Evolutionary conservation across 768 basidiomycete genomes (phyloP), one percentile per base, ranked within the genome.

Genomic region (Auricularia heimuer): DNA sequence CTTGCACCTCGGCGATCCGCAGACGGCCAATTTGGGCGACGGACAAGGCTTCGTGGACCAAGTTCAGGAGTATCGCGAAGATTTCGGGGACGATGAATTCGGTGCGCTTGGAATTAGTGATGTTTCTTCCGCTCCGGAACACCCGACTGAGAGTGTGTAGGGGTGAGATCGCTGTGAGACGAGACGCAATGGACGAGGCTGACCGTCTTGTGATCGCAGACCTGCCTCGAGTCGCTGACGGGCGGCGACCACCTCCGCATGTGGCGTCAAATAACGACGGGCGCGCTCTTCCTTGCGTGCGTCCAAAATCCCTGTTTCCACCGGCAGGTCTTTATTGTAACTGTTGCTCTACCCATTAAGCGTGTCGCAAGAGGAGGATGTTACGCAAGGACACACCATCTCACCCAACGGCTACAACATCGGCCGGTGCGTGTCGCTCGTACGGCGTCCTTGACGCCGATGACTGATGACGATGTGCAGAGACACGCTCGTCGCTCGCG

Each of bases 251-350:
- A 83, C 68, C 77, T 83, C 67, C 75, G 82, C 79, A 51, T 78
- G 54, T 14, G 62, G 61, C 16, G 62, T 37, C 4, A 33, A 24
- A 42, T 7, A 12, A 33, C 62, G 47, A 33, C 36, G 37, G 76
- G 77, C 0, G 80, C 81, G 3, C 72, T 87, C 35, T 90, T 89
- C 73, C 76, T 85, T 21, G 84, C 83, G 83, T 85, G 71, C 68
- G 83, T 74, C 1, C 2, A 36, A 39, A 14, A 37, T 39, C 62
- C 3, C 11, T 33, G 34, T 3, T 63, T 16, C 54, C 37, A 24
- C 29, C 6, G 56, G 44, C 21, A 67, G 29, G 35, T 51, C 34
- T 45, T 45, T 39, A 39, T 62, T 54, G 7, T 14, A 37, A 33
- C 8, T 16, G 21, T 63, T 51, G 21, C 16, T 65, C 47, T 45